Conservation (phyloP, 78 protist genomes). For the Guillardia theta region DNA sequence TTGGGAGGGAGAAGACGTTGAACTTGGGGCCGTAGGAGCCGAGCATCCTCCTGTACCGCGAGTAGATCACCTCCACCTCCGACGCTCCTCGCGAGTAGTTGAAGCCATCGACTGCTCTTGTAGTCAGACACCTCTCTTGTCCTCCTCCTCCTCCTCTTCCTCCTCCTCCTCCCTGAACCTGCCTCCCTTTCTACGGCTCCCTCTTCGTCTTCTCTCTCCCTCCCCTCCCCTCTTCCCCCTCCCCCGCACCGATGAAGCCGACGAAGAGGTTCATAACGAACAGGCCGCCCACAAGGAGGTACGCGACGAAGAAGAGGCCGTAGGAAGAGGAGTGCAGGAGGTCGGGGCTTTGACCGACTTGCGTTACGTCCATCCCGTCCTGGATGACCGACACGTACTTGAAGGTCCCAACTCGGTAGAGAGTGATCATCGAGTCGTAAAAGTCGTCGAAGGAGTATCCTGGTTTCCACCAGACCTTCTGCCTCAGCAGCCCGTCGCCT, state of each 20-base stretch:
- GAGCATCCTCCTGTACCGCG: background rate
- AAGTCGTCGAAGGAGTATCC: background rate
- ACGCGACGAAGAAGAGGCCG: background rate
- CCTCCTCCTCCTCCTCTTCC: no score
- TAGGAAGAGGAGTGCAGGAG: background rate
- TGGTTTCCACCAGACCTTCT: background rate
- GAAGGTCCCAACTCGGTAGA: background rate
- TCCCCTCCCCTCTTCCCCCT: no score
- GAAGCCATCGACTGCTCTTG: conserved; percentile 36
- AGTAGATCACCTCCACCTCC: background rate
- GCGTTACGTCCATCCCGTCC: background rate
- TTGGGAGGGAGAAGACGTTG: background rate
- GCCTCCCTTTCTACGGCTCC: no score
- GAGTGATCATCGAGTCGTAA: background rate
- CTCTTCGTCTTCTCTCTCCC: no score
- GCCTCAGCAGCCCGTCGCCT: background rate
- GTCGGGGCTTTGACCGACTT: background rate
- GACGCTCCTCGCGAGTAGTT: background rate
- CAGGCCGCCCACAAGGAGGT: background rate
- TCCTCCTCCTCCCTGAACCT: no score
- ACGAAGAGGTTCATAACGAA: background rate
- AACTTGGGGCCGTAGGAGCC: background rate
- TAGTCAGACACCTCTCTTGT: no score
- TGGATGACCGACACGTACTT: background rate
- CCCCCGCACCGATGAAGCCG: no score